Percentiles rank a stretch among this genome's conserved stretches.
Evolutionary conservation across 352 stramenopile genomes (phyloP).

Genomic region (Paralagenidium karlingii): DNA sequence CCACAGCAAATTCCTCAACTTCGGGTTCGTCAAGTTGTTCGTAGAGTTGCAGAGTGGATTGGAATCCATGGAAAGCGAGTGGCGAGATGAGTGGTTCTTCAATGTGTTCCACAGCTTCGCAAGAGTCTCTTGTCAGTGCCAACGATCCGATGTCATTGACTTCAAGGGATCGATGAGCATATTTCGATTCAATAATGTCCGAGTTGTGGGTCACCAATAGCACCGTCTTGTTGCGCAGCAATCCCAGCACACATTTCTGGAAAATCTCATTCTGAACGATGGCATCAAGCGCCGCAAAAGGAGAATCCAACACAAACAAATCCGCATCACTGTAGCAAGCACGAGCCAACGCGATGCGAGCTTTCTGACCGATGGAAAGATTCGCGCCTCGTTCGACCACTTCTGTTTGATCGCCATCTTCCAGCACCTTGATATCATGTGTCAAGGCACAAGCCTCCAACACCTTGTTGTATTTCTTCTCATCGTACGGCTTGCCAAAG

Average conservation of each 20-base stretch:
- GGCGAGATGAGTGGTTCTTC: too few species aligned
- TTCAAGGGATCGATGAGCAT: slow-evolving; percentile 38
- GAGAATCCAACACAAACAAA: slow-evolving; percentile 54
- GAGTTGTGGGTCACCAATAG: slow-evolving; percentile 56
- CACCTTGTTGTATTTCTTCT: slow-evolving; percentile 56
- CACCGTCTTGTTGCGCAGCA: slow-evolving; percentile 52
- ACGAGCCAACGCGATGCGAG: slow-evolving; percentile 65
- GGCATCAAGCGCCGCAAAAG: slow-evolving; percentile 28
- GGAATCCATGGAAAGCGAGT: too few species aligned
- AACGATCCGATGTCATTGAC: slow-evolving; percentile 28
- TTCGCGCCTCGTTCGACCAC: slow-evolving; percentile 61
- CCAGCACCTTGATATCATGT: slow-evolving; percentile 64
- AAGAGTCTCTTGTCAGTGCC: slow-evolving; percentile 32
- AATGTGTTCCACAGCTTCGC: too few species aligned
- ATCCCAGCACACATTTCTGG: slow-evolving; percentile 49
- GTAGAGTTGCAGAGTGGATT: background rate
- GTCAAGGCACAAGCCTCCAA: slow-evolving; percentile 68
- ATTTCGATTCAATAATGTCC: slow-evolving; percentile 49
- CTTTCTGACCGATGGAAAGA: slow-evolving; percentile 47
- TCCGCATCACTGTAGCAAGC: slow-evolving; percentile 78
- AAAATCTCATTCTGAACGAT: slow-evolving; percentile 79
- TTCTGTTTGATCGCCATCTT: slow-evolving; percentile 72
- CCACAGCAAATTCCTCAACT: background rate
- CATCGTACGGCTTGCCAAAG: slow-evolving; percentile 75
- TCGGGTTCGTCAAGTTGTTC: background rate